phyloP scores from a whole-genome alignment of 495 filamentous ascomycete species.

The Neurospora terricola region DNA sequence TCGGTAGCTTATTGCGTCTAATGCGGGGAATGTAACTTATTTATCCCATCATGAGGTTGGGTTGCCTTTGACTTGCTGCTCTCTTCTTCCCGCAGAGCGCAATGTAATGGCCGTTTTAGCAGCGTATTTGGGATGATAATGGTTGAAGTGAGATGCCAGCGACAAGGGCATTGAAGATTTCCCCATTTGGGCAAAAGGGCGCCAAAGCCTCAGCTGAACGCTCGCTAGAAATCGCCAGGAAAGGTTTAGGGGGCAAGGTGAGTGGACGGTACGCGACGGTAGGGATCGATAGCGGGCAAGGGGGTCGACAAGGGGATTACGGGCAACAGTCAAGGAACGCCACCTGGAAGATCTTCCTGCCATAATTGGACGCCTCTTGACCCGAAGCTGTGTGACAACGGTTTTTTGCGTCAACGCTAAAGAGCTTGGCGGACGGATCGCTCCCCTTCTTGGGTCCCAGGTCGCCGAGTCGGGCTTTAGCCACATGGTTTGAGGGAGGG shows the following conservation, averaged over 20 bases:
- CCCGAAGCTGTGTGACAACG: constrained; percentile 30
- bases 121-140: not conserved
- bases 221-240: constrained; percentile 25
- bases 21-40: not conserved
- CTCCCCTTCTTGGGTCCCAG: constrained; percentile 21
- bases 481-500: constrained; percentile 20
- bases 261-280: not conserved
- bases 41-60: not conserved
- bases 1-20: not conserved
- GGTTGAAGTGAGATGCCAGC: not conserved
- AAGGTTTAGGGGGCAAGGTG: constrained; percentile 10
- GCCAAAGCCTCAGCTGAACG: constrained; percentile 23
- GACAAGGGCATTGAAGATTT: constrained; percentile 1
- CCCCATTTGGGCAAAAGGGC: constrained; percentile 17
- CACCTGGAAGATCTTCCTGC: constrained; percentile 17
- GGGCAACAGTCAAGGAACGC: constrained; percentile 11
- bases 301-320: not conserved
- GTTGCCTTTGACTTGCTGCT: not conserved
- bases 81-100: not conserved
- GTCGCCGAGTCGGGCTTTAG: constrained; percentile 31
- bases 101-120: not conserved
- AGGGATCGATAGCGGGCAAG: not conserved
- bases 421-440: constrained; percentile 14
- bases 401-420: constrained; percentile 31
- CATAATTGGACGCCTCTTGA: constrained; percentile 19